These are phyloP conservation scores for Tolypocladium tundrense DNA, from an alignment of 2,329 filamentous ascomycete species.

Conservation along the genomic window DNA sequence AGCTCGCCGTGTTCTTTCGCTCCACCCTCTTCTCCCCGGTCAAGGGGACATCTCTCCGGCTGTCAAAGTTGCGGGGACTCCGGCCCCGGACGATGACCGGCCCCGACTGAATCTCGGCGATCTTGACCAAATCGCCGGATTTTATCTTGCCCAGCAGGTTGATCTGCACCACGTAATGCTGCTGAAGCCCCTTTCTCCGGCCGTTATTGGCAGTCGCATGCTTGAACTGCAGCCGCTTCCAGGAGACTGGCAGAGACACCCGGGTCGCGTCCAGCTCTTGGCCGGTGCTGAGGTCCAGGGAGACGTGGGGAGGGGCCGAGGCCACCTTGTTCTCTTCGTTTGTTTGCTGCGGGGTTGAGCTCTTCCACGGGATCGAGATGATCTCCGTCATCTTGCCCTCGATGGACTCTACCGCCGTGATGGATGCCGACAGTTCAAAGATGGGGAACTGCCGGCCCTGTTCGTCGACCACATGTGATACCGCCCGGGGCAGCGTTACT, in stretches of 20 bases:
- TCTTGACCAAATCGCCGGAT: constrained; percentile 54
- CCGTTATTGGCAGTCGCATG: constrained; percentile 96
- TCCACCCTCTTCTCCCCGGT: constrained; percentile 42
- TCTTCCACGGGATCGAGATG: constrained; percentile 95
- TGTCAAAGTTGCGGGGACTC: constrained; percentile 90
- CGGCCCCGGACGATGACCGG: constrained; percentile 92
- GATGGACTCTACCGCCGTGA: constrained; percentile 82
- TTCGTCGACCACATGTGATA: constrained; percentile 59
- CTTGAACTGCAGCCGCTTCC: constrained; percentile 92
- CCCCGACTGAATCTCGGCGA: constrained; percentile 80
- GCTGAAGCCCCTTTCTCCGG: constrained; percentile 83
- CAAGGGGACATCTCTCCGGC: constrained; percentile 73
- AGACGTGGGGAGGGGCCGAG: constrained; percentile 41
- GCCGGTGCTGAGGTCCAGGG: constrained; percentile 44
- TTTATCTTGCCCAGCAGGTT: constrained; percentile 70
- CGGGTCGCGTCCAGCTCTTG: constrained; percentile 69
- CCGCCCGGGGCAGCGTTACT: constrained; percentile 64
- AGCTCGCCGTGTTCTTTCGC: constrained; percentile 29
- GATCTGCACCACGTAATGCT: constrained; percentile 86
- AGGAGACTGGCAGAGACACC: constrained; percentile 74
- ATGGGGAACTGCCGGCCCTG: constrained; percentile 71
- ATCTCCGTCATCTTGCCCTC: constrained; percentile 89
- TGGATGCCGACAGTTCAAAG: constrained; percentile 67
- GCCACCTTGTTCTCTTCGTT: constrained; percentile 39
- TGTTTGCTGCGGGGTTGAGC: constrained; percentile 42